A percentile compares a stretch with the other conserved stretches of the same genome.
Evolutionary conservation across 2,329 filamentous ascomycete species (phyloP).

Genomic region (Plectosphaerella cucumerina): DNA sequence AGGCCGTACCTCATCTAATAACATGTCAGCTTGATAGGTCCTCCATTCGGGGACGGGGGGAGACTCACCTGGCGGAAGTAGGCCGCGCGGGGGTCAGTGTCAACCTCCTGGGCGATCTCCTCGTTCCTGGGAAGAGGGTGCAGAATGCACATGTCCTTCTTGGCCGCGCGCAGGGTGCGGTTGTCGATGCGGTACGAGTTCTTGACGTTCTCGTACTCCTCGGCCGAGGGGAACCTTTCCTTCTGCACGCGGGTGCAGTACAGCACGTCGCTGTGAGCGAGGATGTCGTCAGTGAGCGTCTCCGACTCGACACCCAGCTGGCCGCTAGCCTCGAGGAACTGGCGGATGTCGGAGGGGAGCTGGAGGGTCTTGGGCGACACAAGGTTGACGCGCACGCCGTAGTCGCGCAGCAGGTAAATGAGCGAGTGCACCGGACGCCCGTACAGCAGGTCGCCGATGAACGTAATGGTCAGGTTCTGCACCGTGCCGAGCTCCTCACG

Average conservation of each 20-base stretch:
- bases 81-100: constrained; percentile 93
- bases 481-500: constrained; percentile 96
- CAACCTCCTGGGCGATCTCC: constrained; percentile 92
- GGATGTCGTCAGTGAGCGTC: constrained; percentile 78
- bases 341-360: constrained; percentile 71
- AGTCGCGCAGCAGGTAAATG: constrained; percentile 89
- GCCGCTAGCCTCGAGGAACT: constrained; percentile 66
- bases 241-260: constrained; percentile 98
- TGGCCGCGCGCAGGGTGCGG: constrained; percentile 82
- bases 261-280: constrained; percentile 82
- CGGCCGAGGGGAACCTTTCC: constrained; percentile 81
- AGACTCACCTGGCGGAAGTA: constrained; percentile 96
- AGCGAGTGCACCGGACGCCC: constrained; percentile 94
- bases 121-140: constrained; percentile 92
- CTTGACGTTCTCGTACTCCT: constrained; percentile 83
- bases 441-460: constrained; percentile 88
- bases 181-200: constrained; percentile 88
- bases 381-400: constrained; percentile 90
- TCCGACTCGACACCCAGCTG: constrained; percentile 75
- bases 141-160: constrained; percentile 90
- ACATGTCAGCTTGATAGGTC: constrained; percentile 33
- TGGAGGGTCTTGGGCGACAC: constrained; percentile 77
- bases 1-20: constrained; percentile 91
- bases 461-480: constrained; percentile 92
- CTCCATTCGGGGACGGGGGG: background rate